Base-by-base conservation (phyloP, 306 rosid species). In the Elaeagnus macrophylla region DNA sequence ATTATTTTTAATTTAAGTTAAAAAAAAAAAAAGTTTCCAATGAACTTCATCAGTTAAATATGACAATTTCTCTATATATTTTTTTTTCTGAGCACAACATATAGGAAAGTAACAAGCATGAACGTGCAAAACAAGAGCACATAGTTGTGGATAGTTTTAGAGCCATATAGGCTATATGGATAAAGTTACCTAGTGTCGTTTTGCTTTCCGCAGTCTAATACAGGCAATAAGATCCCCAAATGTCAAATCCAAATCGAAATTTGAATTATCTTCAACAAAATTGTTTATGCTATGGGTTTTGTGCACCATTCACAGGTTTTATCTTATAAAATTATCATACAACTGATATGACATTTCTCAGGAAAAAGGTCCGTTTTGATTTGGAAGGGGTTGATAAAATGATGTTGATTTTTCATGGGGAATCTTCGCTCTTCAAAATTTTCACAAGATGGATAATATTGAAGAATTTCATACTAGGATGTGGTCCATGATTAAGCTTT, bases 401-500 rank as follows among this genome's bases (percentile, higher is more conserved):
- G 12, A 15, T 16, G 32, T 38, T 20, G 20, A 11, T 39, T 38
- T 52, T 40, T 39, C 50, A 1, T 0, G 14, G 53, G 37, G 72
- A 61, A 57, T 73, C 78, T 53, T 47, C 57, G 56, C 38, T 7
- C 19, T 45, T 47, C 53, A 39, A 57, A 55, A 51, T 48, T 61
- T 35, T 8, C 35, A 3, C 32, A 15, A 53, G 36, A 15, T 37
- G 39, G 65, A 66, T 61, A 56, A 32, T 38, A 44, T 61, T 54
- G 68, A 66, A 45, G 60, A 49, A 42, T 48, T 40, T 35, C 53
- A 37, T 13, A 8, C 19, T 16, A 40, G 39, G 55, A 37, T 45
- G 68, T 60, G 77, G 77, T 66, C 63, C 78, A 20, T 62, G n/a
- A 44, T 57, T 48, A 38, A 35, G 57, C 44, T 53, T 57, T 59